A percentile compares a stretch with the other conserved stretches of the same genome.
Conservation (phyloP, 2,329 filamentous ascomycete genomes). For the Apiospora aurea region DNA sequence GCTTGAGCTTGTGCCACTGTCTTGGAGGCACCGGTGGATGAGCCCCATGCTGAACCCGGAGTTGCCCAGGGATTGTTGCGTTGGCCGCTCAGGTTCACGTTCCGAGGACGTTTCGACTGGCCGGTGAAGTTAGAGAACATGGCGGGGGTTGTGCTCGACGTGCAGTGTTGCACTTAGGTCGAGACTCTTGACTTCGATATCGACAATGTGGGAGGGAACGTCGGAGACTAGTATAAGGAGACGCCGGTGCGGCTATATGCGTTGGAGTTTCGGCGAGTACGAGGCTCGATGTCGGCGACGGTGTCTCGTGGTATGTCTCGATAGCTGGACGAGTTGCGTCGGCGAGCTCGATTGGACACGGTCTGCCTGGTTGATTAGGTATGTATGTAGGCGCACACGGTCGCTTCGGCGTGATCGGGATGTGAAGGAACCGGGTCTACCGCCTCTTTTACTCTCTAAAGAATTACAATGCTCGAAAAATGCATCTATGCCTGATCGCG, state of each 20-base stretch:
- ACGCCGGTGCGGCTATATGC: not conserved
- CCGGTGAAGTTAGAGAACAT: conserved; percentile 97
- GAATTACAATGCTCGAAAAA: conserved; percentile 1
- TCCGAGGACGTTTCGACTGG: conserved; percentile 81
- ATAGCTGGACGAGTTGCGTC: not conserved
- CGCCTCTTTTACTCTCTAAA: conserved; percentile 4
- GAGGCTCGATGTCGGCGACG: not conserved
- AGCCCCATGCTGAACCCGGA: conserved; percentile 61
- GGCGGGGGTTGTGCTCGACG: conserved; percentile 33
- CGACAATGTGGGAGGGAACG: not conserved
- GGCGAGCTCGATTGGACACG: not conserved
- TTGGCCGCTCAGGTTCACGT: conserved; percentile 93
- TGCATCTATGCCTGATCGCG: conserved; percentile 1
- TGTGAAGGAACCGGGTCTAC: not conserved
- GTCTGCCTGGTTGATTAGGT: not conserved
- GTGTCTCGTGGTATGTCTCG: not conserved
- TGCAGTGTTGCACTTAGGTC: conserved; percentile 7
- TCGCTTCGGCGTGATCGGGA: not conserved
- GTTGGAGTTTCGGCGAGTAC: not conserved
- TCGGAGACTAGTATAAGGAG: not conserved
- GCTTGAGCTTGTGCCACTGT: conserved; percentile 87
- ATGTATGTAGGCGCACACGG: not conserved
- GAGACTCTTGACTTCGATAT: not conserved
- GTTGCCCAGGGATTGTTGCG: conserved; percentile 76
- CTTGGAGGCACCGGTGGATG: conserved; percentile 71